Percentiles rank a stretch among this genome's conserved stretches.
These are phyloP conservation scores for Dunaliella salina DNA, from an alignment of 163 green algal genomes.

Conservation along the genomic window DNA sequence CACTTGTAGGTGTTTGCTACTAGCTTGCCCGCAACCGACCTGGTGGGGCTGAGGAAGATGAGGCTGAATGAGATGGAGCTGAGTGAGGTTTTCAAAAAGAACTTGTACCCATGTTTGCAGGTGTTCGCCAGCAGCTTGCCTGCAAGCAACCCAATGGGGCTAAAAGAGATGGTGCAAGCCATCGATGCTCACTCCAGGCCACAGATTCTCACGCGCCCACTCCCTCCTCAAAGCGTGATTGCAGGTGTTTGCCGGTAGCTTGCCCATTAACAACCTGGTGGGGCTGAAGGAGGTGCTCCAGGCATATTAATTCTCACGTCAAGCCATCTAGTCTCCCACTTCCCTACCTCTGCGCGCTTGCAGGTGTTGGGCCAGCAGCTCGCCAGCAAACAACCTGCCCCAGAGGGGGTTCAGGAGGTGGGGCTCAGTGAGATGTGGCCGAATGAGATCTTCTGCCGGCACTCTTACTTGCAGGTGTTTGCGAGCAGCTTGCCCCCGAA, in stretches of 20 bases:
- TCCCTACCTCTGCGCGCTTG: no score
- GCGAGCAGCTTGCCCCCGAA: conserved; percentile 72
- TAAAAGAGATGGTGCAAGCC: conserved; percentile 79
- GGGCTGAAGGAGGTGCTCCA: conserved; percentile 88
- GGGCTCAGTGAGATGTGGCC: no score
- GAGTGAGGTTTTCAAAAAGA: no score
- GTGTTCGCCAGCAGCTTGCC: conserved; percentile 80
- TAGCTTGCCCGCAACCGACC: conserved; percentile 81
- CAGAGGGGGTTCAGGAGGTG: no score
- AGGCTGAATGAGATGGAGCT: no score
- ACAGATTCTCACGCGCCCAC: no score
- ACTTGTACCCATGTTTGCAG: conserved; percentile 23
- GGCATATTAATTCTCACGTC: no score
- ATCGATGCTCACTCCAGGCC: conserved; percentile 74
- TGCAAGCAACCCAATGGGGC: conserved; percentile 84
- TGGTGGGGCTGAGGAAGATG: no score
- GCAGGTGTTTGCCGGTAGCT: conserved; percentile 74
- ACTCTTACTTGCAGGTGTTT: conserved; percentile 77
- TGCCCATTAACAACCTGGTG: conserved; percentile 85
- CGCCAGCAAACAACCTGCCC: conserved; percentile 85
- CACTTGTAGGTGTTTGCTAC: conserved; percentile 78
- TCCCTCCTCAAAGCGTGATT: not conserved
- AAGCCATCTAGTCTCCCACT: no score
- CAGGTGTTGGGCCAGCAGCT: conserved; percentile 74
- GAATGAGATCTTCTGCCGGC: no score